Evolutionary conservation across 2,329 filamentous ascomycete species (phyloP), one percentile per base, ranked within the genome.

Genomic region (Microsporum canis): DNA sequence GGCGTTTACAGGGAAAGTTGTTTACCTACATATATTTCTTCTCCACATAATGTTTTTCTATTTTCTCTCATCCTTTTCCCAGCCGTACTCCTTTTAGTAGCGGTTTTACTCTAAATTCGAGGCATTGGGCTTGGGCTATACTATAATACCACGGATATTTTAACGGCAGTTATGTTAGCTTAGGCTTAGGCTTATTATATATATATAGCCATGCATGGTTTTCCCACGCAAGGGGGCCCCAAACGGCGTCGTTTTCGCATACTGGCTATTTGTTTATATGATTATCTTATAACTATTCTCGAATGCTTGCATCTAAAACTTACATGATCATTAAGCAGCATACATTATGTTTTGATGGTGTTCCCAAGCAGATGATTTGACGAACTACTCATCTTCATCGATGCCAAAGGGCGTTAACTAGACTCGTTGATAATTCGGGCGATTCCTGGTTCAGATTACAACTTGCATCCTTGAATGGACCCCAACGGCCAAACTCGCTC

Each of bases 151-250:
- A 55, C 45, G 45, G 10, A 51, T 51, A 55, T 34, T 34, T 17
- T 23, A 7, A 55, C 51, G 51, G 33, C 51, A 55, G 33, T 34
- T 36, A 33, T 55, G 51, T 55, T 55, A 55, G 14, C n/a, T 55
- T n/a, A 43, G 7, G 39, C n/a, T 1, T 17, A 43, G 39, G 14
- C 39, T n/a, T 51, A 51, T 51, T 5, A 51, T 10, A 43, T 43
- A n/a, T 49, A 36, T 55, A 55, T 53, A 55, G 31, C 51, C 17
- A 55, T 55, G 51, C 51, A 55, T 55, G 29, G 31, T 36, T 55
- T 36, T 7, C 51, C 51, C 39, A 7, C 39, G 2, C 5, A 43
- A n/a, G 33, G 51, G 49, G 51, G 5, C 3, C 14, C 27, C 29
- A 23, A 36, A 55, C 31, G 51, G 51, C 17, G 33, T 27, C 4